Evolutionary conservation across 345 rosid genomes (phyloP).

Genomic region (Firmiana major): DNA sequence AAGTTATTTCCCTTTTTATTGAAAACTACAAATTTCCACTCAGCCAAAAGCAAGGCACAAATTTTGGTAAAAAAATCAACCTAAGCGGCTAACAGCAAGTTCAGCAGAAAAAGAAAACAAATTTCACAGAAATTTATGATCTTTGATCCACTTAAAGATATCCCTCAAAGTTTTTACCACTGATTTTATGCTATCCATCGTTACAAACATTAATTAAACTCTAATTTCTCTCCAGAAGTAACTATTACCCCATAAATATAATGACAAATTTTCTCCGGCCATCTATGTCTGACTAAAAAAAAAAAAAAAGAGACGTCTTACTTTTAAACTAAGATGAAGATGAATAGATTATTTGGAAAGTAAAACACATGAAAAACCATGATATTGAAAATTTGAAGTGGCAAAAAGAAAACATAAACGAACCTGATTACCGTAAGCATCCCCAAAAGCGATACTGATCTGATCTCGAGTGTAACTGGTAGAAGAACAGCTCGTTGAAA

Average conservation of each 20-base stretch:
- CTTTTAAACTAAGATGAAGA: background rate
- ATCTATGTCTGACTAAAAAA: background rate
- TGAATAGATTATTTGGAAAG: background rate
- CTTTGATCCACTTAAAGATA: background rate
- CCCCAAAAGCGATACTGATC: constrained; percentile 85
- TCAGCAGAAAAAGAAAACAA: background rate
- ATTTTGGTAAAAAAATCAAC: background rate
- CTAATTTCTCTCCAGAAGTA: background rate
- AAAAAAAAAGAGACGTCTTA: background rate
- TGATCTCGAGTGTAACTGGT: constrained; percentile 69
- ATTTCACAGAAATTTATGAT: background rate
- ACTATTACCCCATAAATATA: background rate
- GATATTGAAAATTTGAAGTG: background rate
- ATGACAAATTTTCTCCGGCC: background rate
- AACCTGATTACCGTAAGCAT: constrained; percentile 94
- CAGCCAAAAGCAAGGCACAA: background rate
- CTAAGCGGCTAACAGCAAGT: background rate
- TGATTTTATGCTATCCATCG: background rate
- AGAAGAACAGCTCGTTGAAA: constrained; percentile 87
- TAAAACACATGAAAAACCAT: background rate
- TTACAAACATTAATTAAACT: background rate
- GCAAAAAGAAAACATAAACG: background rate
- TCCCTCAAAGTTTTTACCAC: background rate
- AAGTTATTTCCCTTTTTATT: background rate
- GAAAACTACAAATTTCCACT: background rate